Conservation (phyloP, 2,329 filamentous ascomycete genomes). For the Neofusicoccum sp. region DNA sequence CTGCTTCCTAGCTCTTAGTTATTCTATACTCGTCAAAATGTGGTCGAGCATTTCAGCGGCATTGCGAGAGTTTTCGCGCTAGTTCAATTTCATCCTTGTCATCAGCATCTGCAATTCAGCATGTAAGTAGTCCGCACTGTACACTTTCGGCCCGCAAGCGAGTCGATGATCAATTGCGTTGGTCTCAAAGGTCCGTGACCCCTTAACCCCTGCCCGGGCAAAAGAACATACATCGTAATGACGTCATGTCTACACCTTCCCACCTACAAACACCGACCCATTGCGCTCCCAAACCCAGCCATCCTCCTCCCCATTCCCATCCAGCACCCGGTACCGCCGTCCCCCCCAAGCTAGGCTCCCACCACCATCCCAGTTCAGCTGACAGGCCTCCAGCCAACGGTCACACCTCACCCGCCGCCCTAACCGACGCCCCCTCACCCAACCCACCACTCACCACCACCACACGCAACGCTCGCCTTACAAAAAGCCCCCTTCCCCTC, state of each 20-base stretch:
- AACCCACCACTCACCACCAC: no score
- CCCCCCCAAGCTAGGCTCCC: not conserved
- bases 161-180: not conserved
- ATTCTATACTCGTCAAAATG: not conserved
- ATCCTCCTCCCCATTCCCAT: not conserved
- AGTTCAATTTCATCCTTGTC: not conserved
- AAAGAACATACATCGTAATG: conserved; percentile 2
- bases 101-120: not conserved
- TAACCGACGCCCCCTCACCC: not conserved
- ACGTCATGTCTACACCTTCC: not conserved
- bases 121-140: conserved; percentile 1
- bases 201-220: not conserved
- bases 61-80: not conserved
- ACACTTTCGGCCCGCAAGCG: not conserved
- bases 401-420: not conserved
- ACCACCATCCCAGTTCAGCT: not conserved
- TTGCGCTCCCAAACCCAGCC: not conserved
- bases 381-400: not conserved
- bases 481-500: not conserved
- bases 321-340: no score
- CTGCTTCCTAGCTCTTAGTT: not conserved
- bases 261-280: not conserved
- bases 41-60: conserved; percentile 15
- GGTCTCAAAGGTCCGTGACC: not conserved
- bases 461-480: no score